These are phyloP conservation scores for Mortierella antarctica DNA, from an alignment of 192 early-diverging fungal genomes.

Conservation along the genomic window DNA sequence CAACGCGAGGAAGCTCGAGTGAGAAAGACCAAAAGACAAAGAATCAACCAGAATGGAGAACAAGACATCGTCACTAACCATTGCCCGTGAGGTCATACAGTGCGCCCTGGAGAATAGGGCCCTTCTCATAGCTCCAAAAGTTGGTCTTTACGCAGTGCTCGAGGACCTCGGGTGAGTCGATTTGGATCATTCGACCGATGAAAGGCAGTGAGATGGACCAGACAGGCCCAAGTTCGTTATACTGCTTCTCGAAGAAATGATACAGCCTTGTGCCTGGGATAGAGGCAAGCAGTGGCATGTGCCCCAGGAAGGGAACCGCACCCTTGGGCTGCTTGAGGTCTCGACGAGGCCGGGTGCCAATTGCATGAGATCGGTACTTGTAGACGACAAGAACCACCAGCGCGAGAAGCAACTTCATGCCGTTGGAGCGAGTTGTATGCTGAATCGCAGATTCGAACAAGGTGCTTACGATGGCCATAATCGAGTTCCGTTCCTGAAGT, in stretches of 20 bases:
- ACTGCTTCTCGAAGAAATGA: conserved; percentile 20
- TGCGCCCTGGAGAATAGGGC: neutral
- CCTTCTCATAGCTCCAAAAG: conserved; percentile 16
- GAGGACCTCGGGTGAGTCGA: conserved; percentile 22
- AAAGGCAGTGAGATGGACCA: conserved; percentile 18
- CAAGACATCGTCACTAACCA: neutral
- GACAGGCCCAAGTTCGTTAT: conserved; percentile 11
- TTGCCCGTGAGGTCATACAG: neutral
- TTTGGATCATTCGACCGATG: conserved; percentile 30
- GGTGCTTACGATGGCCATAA: no score
- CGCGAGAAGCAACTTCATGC: conserved; percentile 3
- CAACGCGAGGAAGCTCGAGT: neutral
- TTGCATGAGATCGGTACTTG: conserved; percentile 25
- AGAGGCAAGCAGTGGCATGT: conserved; percentile 17
- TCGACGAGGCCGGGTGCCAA: conserved; percentile 16
- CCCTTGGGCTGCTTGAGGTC: conserved; percentile 29
- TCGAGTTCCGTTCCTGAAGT: no score
- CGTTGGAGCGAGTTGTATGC: neutral
- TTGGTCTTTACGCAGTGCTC: conserved; percentile 16
- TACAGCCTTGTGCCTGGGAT: conserved; percentile 7
- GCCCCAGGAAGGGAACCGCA: conserved; percentile 15
- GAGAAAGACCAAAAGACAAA: neutral
- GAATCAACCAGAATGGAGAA: neutral
- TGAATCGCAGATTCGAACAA: no score
- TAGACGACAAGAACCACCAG: neutral